Conservation (phyloP, 306 rosid genomes). For the Alnus rubra region DNA sequence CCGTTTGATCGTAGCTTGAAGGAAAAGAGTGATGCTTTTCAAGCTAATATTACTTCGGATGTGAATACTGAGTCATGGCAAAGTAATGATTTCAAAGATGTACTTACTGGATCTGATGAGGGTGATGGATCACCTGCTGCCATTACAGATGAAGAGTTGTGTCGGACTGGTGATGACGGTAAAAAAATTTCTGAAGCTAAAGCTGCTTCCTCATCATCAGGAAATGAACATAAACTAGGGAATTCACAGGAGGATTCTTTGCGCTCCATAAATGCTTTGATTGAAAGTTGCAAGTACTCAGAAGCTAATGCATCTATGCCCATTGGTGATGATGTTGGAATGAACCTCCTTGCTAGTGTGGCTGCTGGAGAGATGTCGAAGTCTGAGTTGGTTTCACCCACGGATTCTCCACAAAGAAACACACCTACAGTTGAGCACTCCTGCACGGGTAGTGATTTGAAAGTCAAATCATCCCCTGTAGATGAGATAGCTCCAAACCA, state of each 20-base stretch:
- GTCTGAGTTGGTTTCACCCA: constrained; percentile 60
- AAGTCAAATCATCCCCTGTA: constrained; percentile 45
- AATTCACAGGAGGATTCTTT: constrained; percentile 63
- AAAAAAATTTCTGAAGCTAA: constrained; percentile 49
- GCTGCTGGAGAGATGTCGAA: constrained; percentile 82
- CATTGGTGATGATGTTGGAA: constrained; percentile 69
- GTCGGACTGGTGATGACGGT: constrained; percentile 44
- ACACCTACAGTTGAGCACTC: constrained; percentile 45
- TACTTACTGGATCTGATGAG: constrained; percentile 49
- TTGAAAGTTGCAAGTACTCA: constrained; percentile 81
- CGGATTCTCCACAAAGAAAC: constrained; percentile 54
- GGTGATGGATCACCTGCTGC: constrained; percentile 48
- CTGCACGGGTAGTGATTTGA: constrained; percentile 40
- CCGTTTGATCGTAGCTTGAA: constrained; percentile 52
- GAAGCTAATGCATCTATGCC: constrained; percentile 59
- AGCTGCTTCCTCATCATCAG: constrained; percentile 46
- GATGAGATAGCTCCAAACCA: constrained; percentile 36
- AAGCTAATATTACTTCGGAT: constrained; percentile 38
- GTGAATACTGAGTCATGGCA: constrained; percentile 50
- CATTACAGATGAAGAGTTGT: constrained; percentile 41
- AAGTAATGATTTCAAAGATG: constrained; percentile 50
- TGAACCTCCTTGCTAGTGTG: constrained; percentile 85
- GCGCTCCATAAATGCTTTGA: constrained; percentile 74
- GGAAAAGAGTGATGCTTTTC: constrained; percentile 51
- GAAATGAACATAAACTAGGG: constrained; percentile 52